Evolutionary conservation across 192 early-diverging fungal genomes (phyloP), one percentile per base, ranked within the genome.

Genomic region (Dissophora globulifera): DNA sequence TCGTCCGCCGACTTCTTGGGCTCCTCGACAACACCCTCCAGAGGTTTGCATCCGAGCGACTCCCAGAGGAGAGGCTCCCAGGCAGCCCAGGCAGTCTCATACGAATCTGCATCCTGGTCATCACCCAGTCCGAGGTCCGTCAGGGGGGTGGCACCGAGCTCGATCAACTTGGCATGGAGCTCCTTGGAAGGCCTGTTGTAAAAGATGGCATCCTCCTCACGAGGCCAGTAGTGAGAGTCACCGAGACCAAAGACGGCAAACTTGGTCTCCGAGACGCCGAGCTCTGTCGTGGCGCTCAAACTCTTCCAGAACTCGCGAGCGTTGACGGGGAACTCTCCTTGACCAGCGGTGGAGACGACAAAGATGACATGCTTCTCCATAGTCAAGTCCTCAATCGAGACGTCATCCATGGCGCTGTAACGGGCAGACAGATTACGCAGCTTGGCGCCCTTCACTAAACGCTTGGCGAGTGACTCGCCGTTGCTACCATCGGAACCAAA

Each of bases 181-280:
- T 94, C 91, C 80, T 93, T 94, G 19, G 92, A 94, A 17, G 93
- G 86, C 86, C 95, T 95, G 84, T 93, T 93, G 80, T 93, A 98
- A 81, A 93, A 96, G 57, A 93, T 85, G 43, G 89, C 89, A 70
- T 98, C 95, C 69, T 93, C 94, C 38, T 85, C 90, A 33, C 92
- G 88, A 41, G 96, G 96, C 96, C 96, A 98, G 91, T 98, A 98
- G 78, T 96, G 93, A 48, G 90, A 86, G 79, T 98, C 96, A 72
- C 96, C 95, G 57, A 98, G 71, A 35, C 90, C 95, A 84, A 97
- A 94, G 48, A 98, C 90, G 4, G 90, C 84, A 79, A 85, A 94
- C 52, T 86, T 78, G 33, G 92, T 89, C 43, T 88, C 89, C 49
- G 74, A 82, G 42, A 96, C 78, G 38, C 83, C 84, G 15, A 88